Conservation (phyloP, 2,329 filamentous ascomycete genomes). For the Fusarium torreyae region DNA sequence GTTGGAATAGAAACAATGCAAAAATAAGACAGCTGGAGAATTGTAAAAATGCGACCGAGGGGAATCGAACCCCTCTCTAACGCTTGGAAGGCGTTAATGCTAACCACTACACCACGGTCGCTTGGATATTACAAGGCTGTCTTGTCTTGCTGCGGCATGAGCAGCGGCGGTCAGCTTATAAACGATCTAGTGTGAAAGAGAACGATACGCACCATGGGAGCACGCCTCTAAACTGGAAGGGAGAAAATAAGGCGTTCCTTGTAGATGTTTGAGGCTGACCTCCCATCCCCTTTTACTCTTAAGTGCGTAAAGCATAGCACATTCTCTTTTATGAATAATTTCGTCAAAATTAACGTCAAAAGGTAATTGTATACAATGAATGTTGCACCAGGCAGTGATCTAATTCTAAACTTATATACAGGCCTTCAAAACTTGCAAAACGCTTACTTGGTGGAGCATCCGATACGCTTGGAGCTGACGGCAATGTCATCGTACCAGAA, state of each 20-base stretch:
- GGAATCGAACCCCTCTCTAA: constrained; percentile 41
- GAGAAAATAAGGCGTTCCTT: no score
- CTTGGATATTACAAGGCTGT: not conserved
- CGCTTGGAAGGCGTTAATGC: constrained; percentile 41
- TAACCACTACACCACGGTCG: constrained; percentile 41
- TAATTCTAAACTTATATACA: constrained; percentile 22
- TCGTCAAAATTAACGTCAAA: no score
- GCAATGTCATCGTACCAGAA: constrained; percentile 75
- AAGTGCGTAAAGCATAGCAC: no score
- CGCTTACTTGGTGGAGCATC: constrained; percentile 31
- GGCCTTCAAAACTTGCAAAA: not conserved
- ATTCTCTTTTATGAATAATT: no score
- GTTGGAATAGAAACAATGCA: not conserved
- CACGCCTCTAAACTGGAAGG: no score
- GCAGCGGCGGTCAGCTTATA: no score
- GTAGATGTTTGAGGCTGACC: no score
- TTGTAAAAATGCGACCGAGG: constrained; percentile 30
- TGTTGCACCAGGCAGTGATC: constrained; percentile 27
- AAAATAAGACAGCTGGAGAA: not conserved
- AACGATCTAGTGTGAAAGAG: no score
- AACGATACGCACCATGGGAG: no score
- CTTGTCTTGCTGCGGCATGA: not conserved
- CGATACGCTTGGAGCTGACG: constrained; percentile 52
- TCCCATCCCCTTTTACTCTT: no score
- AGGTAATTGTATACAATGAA: constrained; percentile 26